Percentiles rank a stretch among this genome's conserved stretches.
Conservation (phyloP, 805 yeast genomes). For the Ogataea salicorniae region DNA sequence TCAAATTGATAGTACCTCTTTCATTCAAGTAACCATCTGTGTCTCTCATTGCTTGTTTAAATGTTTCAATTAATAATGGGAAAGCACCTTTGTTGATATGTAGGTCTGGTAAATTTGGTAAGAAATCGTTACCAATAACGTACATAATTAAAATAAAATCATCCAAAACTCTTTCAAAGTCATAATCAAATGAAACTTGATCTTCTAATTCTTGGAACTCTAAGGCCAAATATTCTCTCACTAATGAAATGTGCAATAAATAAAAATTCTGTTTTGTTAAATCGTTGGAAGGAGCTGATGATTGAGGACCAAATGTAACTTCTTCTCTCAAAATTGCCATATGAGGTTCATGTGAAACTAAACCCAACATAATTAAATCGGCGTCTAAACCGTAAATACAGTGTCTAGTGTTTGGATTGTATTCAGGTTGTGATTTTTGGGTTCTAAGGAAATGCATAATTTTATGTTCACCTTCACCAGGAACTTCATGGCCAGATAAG, state of each 20-base stretch:
- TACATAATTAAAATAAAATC: slow-evolving; percentile 90
- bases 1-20: slow-evolving; percentile 73
- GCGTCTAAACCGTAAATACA: slow-evolving; percentile 96
- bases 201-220: slow-evolving; percentile 74
- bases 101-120: slow-evolving; percentile 92
- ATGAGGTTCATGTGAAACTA: slow-evolving; percentile 93
- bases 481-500: slow-evolving; percentile 91
- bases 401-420: slow-evolving; percentile 79
- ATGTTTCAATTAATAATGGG: slow-evolving; percentile 84
- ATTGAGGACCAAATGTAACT: slow-evolving; percentile 70
- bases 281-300: slow-evolving; percentile 31
- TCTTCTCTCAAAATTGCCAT: slow-evolving; percentile 92
- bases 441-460: slow-evolving; percentile 88
- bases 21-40: slow-evolving; percentile 83
- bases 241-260: slow-evolving; percentile 76
- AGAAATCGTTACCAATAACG: slow-evolving; percentile 96
- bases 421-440: slow-evolving; percentile 65
- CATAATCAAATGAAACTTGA: slow-evolving; percentile 59
- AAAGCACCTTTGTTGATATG: slow-evolving; percentile 94
- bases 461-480: slow-evolving; percentile 98
- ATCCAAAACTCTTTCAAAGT: slow-evolving; percentile 85
- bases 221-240: slow-evolving; percentile 84
- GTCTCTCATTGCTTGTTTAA: slow-evolving; percentile 69
- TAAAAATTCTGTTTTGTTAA: slow-evolving; percentile 77
- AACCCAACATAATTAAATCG: slow-evolving; percentile 88